Evolutionary conservation across 2,329 filamentous ascomycete genomes (phyloP).

Genomic region (Trichoderma brevicompactum): DNA sequence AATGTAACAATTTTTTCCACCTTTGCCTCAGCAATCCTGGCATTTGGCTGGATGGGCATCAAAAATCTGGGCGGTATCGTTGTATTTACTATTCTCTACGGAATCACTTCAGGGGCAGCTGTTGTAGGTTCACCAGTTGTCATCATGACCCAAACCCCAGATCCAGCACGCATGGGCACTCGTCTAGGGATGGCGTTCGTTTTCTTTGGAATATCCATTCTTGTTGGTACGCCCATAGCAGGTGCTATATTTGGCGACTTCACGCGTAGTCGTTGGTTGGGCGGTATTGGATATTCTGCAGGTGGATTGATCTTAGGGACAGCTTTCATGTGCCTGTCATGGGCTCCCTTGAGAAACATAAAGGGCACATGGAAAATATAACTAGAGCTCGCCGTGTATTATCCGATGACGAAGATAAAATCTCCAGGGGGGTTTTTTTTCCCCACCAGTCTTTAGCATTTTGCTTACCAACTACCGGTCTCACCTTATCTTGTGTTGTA

Average conservation of each 20-base stretch:
- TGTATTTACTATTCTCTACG: conserved; percentile 18
- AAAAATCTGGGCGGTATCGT: background rate
- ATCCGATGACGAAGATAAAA: too few species aligned
- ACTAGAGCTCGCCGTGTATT: too few species aligned
- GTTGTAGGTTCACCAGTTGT: background rate
- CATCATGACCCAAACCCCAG: background rate
- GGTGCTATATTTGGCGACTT: conserved; percentile 15
- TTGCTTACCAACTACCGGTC: too few species aligned
- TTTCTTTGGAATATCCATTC: conserved; percentile 3
- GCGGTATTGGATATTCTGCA: background rate
- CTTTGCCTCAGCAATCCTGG: conserved; percentile 2
- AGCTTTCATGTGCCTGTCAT: background rate
- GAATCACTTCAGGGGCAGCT: conserved; percentile 6
- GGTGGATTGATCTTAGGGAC: background rate
- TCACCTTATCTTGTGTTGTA: too few species aligned
- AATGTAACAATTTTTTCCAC: conserved; percentile 41
- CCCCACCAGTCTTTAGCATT: too few species aligned
- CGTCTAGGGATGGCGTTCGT: conserved; percentile 20
- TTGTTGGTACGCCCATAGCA: conserved; percentile 23
- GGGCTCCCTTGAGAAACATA: background rate
- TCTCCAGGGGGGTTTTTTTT: too few species aligned
- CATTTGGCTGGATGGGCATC: conserved; percentile 21
- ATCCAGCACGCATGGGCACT: conserved; percentile 1
- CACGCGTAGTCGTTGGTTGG: background rate
- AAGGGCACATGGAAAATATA: conserved; percentile 6